A percentile compares a stretch with the other conserved stretches of the same genome.
phyloP scores from a whole-genome alignment of 1,284 basidiomycete genomes.

The Apiotrichum domesticum region DNA sequence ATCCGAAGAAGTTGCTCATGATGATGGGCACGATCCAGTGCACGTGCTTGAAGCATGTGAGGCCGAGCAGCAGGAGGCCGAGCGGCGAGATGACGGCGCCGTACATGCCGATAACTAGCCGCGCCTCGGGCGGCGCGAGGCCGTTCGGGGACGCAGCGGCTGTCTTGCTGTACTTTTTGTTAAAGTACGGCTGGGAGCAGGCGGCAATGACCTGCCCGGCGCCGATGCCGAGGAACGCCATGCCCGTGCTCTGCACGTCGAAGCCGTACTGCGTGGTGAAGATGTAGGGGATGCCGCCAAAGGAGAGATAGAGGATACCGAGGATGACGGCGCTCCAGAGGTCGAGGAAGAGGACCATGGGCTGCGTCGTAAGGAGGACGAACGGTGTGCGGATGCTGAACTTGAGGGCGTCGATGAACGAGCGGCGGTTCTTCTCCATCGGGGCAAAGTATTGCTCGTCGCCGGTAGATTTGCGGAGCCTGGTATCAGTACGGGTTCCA shows the following conservation, averaged over 20 bases:
- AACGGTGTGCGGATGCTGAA: slow-evolving; percentile 64
- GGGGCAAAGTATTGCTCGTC: slow-evolving; percentile 56
- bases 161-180: slow-evolving; percentile 46
- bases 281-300: slow-evolving; percentile 60
- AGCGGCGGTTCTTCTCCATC: slow-evolving; percentile 51
- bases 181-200: slow-evolving; percentile 60
- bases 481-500: background rate
- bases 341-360: slow-evolving; percentile 67
- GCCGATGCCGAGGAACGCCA: slow-evolving; percentile 67
- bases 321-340: slow-evolving; percentile 60
- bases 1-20: slow-evolving; percentile 35
- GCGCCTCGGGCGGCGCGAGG: slow-evolving; percentile 60
- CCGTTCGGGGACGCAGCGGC: slow-evolving; percentile 46
- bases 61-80: slow-evolving; percentile 66
- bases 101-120: slow-evolving; percentile 60
- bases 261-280: slow-evolving; percentile 61
- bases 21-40: slow-evolving; percentile 56
- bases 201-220: slow-evolving; percentile 59
- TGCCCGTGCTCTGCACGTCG: slow-evolving; percentile 56
- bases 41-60: slow-evolving; percentile 60
- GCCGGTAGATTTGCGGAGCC: slow-evolving; percentile 53
- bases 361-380: slow-evolving; percentile 62
- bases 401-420: slow-evolving; percentile 51
- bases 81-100: slow-evolving; percentile 65
- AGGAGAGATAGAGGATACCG: slow-evolving; percentile 68